Conservation (phyloP, 148 eudicot species). For the Vaccinium darrowii region DNA sequence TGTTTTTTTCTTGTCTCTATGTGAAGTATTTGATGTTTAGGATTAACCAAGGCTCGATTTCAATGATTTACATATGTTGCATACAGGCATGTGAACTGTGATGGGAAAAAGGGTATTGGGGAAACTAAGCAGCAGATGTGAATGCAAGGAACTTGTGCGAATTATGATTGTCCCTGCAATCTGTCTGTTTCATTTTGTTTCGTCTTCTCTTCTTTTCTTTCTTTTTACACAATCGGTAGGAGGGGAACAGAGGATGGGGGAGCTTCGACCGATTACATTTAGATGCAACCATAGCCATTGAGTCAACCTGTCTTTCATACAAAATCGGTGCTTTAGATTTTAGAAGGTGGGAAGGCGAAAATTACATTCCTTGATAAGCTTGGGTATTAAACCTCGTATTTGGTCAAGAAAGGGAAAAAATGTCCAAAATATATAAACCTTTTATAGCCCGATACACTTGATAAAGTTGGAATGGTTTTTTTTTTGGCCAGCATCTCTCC, state of each 20-base stretch:
- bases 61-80: background rate
- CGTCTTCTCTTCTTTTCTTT: background rate
- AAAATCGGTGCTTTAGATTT: background rate
- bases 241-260: background rate
- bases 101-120: background rate
- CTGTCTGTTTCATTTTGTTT: background rate
- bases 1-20: background rate
- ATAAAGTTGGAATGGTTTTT: background rate
- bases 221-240: background rate
- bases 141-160: background rate
- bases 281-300: background rate
- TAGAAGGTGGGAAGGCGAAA: background rate
- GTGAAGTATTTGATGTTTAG: background rate
- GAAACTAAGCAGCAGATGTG: background rate
- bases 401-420: background rate
- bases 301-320: background rate
- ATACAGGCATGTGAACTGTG: background rate
- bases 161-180: background rate
- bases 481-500: background rate
- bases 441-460: background rate
- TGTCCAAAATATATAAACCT: background rate
- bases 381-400: background rate
- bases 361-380: background rate
- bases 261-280: background rate
- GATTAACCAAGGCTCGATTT: background rate